Base-by-base conservation (phyloP, 2,329 filamentous ascomycete species). In the Claviceps sp. region DNA sequence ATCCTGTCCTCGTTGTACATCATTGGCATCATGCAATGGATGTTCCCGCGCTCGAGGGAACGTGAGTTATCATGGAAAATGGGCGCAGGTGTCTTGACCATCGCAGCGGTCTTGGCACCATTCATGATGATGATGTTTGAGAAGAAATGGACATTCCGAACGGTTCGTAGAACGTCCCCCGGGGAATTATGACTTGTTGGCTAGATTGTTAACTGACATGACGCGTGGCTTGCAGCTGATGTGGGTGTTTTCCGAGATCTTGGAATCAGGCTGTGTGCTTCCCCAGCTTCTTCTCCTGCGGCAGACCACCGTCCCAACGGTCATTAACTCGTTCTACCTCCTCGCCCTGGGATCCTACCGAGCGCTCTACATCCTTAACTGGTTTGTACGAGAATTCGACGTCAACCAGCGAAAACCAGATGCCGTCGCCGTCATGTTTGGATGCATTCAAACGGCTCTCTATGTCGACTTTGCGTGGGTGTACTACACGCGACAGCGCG, bases 381-480 rank as follows among this genome's bases (percentile, higher is more conserved):
- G 91, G 91, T 84, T 96, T 59, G 71, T 80, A 55, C 81, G 87
- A 37, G 76, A 75, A 54, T 68, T 80, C 22, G 81, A 86, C 60
- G 72, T 74, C 10, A 71, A 74, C 34, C 77, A 80, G 59, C 66
- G 71, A 43, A 71, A 74, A 56, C 81, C 82, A 55, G 84, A 90
- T 60, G 75, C 81, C 3, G 80, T 91, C 10, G 84, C 87, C 7
- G 80, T 93, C 64, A 79, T 94, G 55, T 96, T 95, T 62, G 91
- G 91, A 52, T 72, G 94, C 54, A 74, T 97, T 26, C 91, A 97
- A 71, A 96, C 89, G 0, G 82, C 85, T 1, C 80, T 96, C 44
- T 96, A 96, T 68, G 66, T 90, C 59, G 91, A 97, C 69, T 97
- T 97, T 65, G 89, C 89, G 39, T 96, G 90, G 89, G 89, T 97